Evolutionary conservation across 805 yeast genomes (phyloP).

Genomic region (Yamadazyma phyllophila): DNA sequence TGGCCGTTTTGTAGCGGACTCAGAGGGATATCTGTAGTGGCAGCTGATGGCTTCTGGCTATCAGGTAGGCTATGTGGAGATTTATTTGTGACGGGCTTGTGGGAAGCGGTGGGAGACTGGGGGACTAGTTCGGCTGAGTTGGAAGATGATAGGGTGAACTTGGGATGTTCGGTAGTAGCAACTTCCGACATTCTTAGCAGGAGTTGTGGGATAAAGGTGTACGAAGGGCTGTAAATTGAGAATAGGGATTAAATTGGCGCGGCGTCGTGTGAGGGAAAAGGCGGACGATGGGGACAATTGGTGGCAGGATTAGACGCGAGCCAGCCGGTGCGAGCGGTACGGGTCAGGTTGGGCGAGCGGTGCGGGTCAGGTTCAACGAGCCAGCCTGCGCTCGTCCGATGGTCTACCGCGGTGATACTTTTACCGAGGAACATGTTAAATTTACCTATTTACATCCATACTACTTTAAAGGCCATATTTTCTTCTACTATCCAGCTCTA

Average conservation of each 20-base stretch:
- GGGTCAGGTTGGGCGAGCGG: too few species aligned
- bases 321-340: too few species aligned
- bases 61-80: too few species aligned
- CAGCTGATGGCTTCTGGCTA: too few species aligned
- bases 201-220: too few species aligned
- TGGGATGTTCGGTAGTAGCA: constrained; percentile 4
- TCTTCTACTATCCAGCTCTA: not conserved
- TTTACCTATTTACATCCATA: not conserved
- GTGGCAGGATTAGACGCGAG: not conserved
- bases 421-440: too few species aligned
- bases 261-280: constrained; percentile 8
- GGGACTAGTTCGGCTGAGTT: constrained; percentile 6
- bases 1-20: too few species aligned
- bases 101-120: not conserved
- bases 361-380: too few species aligned
- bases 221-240: not conserved
- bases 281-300: not conserved
- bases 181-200: constrained; percentile 1
- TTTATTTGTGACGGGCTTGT: not conserved
- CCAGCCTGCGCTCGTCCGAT: too few species aligned
- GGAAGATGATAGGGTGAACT: constrained; percentile 8
- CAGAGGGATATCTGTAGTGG: too few species aligned
- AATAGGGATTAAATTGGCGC: constrained; percentile 5
- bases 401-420: too few species aligned
- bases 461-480: not conserved